Evolutionary conservation across 176 grass and related monocot species (phyloP).

Genomic region (Oryza rufipogon): DNA sequence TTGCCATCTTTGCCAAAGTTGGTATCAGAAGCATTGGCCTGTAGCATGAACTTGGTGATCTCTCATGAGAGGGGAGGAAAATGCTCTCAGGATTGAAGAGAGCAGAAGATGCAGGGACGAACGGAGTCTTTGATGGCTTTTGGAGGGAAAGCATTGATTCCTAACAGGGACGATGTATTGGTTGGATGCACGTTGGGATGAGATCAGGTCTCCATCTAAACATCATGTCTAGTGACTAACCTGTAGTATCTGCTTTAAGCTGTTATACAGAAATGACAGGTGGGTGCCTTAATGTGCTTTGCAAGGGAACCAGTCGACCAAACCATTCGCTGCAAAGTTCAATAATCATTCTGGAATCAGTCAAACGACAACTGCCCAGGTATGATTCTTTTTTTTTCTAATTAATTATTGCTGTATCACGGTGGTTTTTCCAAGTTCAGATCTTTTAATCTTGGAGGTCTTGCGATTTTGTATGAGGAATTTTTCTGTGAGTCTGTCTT

Average conservation of each 20-base stretch:
- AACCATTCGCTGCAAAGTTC: constrained; percentile 24
- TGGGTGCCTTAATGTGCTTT: constrained; percentile 20
- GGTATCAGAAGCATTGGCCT: constrained; percentile 43
- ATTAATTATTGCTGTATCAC: not conserved
- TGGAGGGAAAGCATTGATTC: constrained; percentile 24
- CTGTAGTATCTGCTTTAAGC: constrained; percentile 1
- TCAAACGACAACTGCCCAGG: constrained; percentile 16
- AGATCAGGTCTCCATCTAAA: constrained; percentile 26
- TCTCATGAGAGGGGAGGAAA: constrained; percentile 41
- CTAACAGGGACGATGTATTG: constrained; percentile 16
- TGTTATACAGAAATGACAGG: constrained; percentile 32
- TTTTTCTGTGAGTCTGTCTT: not conserved
- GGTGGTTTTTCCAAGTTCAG: constrained; percentile 19
- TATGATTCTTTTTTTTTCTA: not conserved
- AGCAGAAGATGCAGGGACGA: constrained; percentile 13
- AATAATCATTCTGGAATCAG: constrained; percentile 17
- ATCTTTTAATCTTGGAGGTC: not conserved
- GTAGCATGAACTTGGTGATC: constrained; percentile 25
- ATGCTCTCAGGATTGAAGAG: constrained; percentile 35
- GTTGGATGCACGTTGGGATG: constrained; percentile 49
- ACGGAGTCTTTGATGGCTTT: constrained; percentile 38
- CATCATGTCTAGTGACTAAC: constrained; percentile 25
- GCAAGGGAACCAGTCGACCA: constrained; percentile 32
- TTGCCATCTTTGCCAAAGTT: constrained; percentile 39
- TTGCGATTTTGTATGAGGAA: not conserved